Base-by-base conservation (phyloP, 495 filamentous ascomycete species). In the Cercophora newfieldiana region DNA sequence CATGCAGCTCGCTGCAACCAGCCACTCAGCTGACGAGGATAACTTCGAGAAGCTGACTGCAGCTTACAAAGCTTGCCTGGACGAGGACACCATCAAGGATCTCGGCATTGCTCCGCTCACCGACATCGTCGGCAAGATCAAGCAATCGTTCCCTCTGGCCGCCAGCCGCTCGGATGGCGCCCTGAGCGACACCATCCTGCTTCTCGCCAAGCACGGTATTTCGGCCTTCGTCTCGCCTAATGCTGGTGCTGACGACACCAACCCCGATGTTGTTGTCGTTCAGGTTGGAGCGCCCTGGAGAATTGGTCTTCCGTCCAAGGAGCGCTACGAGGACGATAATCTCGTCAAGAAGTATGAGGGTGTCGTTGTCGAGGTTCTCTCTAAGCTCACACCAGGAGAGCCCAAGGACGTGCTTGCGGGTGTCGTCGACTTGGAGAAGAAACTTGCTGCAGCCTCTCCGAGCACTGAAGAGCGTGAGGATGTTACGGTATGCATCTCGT, bases 11-110 rank as follows among this genome's bases (percentile, higher is more conserved):
- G 67, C 65, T 28, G 65, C 71, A 8, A 70, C 74, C 25, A 48
- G 37, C 16, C 58, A 25, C 29, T 66, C 63, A 14, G 59, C 18
- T n/a, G 88, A 91, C 66, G 76, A 84, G 54, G 75, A 85, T 7
- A 92, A 90, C 63, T 91, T 91, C 71, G 71, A 86, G 56, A 90
- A 89, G 77, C 68, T 92, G 63, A 85, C 88, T 65, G 72, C 79
- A 55, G 83, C 81, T 25, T 93, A 91, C 60, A 72, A 85, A 67
- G 84, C 89, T 58, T 93, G 89, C 74, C 79, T 90, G 74, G 81
- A 91, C 72, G 84, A 87, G 70, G 68, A 77, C 3, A 72, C 74
- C 18, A 80, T 90, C 62, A 80, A 81, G 61, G 71, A 85, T 58
- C 71, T 78, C 22, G 89, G 88, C 29, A 76, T 81, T 50, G 69